Base-by-base conservation (phyloP, 768 basidiomycete genomes). In the Infundibulicybe gibba region DNA sequence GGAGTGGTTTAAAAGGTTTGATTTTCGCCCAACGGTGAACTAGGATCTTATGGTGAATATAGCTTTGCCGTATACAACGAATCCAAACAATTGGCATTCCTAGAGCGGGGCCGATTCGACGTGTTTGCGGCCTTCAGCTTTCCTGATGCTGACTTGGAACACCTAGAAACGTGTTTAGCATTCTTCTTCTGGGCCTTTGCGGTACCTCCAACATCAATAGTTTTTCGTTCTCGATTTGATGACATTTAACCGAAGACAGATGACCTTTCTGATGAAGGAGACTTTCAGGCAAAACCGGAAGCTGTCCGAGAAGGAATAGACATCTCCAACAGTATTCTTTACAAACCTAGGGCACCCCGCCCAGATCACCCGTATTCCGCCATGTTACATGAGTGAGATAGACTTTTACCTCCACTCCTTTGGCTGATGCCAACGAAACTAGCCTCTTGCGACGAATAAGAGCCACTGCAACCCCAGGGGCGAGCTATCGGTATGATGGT, bases 161-260 rank as follows among this genome's bases (percentile, higher is more conserved):
- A 55, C 41, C 53, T 62, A 11, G 49, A 52, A 13, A 62, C 61
- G 14, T 58, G 57, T 25, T 43, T 62, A 2, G 55, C 57, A 1
- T 62, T 62, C 41, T 53, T 60, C 25, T 50, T 51, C 25, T 62
- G 61, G 61, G 57, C 55, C 16, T 60, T 62, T 48, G 44, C 59
- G 19, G 61, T 62, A 46, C 25, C 25, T 25, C 25, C 25, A 25
- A 25, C 25, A 47, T 41, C 25, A 4, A 5, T n/a, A 19, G 25
- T n/a, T 39, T 25, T 14, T 19, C 9, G 21, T 9, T 47, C 12
- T 3, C 13, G 30, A 16, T 14, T 14, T 3, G 20, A 17, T 19
- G 11, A 20, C 41, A 12, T 32, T 16, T 6, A 16, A 25, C 6
- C 31, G 10, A 14, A 61, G 59, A 59, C 49, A n/a, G 60, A 63